A percentile compares a stretch with the other conserved stretches of the same genome.
Evolutionary conservation across 768 basidiomycete genomes (phyloP).

Genomic region (Pulveroboletus frians): DNA sequence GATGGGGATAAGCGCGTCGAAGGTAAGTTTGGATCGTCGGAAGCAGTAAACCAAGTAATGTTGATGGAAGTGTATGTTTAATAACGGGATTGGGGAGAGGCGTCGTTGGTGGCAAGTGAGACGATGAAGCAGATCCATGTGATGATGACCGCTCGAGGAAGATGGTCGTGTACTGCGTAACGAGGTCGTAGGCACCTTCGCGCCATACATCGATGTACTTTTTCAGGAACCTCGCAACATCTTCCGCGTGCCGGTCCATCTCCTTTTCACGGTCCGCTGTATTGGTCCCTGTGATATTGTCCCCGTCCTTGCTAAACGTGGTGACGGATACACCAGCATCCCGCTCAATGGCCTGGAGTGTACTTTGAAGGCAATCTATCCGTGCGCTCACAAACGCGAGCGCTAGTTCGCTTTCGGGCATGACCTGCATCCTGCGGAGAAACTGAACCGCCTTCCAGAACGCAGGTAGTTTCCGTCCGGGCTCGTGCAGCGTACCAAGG

Average conservation of each 20-base stretch:
- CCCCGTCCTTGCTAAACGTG: slow-evolving; percentile 6
- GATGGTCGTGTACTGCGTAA: slow-evolving; percentile 85
- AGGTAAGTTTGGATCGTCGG: slow-evolving; percentile 60
- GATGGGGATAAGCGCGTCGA: slow-evolving; percentile 54
- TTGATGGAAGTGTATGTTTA: slow-evolving; percentile 27
- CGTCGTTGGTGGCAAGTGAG: slow-evolving; percentile 14
- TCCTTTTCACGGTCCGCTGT: slow-evolving; percentile 35
- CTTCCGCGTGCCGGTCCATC: slow-evolving; percentile 61
- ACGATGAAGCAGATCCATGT: slow-evolving; percentile 15
- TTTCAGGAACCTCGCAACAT: slow-evolving; percentile 72
- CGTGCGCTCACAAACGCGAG: slow-evolving; percentile 78
- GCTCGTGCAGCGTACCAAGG: slow-evolving; percentile 72
- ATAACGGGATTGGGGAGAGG: slow-evolving; percentile 27
- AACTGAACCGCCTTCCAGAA: slow-evolving; percentile 89
- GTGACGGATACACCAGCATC: slow-evolving; percentile 35
- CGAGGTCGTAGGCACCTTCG: slow-evolving; percentile 87
- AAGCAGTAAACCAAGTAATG: slow-evolving; percentile 49
- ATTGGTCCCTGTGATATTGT: slow-evolving; percentile 16
- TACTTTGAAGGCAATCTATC: slow-evolving; percentile 53
- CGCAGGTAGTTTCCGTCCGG: slow-evolving; percentile 77
- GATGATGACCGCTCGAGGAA: slow-evolving; percentile 67
- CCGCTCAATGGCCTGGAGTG: slow-evolving; percentile 50
- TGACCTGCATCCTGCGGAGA: slow-evolving; percentile 73
- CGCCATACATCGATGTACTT: slow-evolving; percentile 88
- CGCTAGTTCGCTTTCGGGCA: slow-evolving; percentile 73